Conservation (phyloP, 108 stramenopile genomes). For the Cyclotella baltica region DNA sequence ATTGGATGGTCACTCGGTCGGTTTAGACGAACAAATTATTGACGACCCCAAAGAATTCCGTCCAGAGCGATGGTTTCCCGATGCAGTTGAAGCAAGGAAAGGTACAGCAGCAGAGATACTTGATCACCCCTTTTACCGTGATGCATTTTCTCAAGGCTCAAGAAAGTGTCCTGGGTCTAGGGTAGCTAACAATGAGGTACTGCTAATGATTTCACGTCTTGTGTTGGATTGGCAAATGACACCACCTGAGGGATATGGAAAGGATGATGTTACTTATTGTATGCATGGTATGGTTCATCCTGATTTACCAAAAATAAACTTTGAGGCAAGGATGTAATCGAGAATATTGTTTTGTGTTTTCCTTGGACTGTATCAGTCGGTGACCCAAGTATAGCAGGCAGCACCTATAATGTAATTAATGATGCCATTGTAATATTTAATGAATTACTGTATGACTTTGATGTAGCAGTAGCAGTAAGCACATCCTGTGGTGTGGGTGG, state of each 20-base stretch:
- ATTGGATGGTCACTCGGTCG: constrained; percentile 20
- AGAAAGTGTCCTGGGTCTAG: constrained; percentile 47
- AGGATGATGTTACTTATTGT: constrained; percentile 13
- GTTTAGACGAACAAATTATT: constrained; percentile 29
- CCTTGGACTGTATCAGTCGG: too few species aligned
- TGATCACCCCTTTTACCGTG: constrained; percentile 42
- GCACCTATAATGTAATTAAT: too few species aligned
- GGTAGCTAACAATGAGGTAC: constrained; percentile 39
- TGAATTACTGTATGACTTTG: too few species aligned
- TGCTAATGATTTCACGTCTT: constrained; percentile 30
- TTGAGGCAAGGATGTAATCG: neutral
- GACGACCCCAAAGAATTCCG: constrained; percentile 41
- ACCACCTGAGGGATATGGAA: constrained; percentile 5
- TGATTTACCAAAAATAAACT: constrained; percentile 12
- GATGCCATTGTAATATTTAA: too few species aligned
- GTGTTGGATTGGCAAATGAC: constrained; percentile 45
- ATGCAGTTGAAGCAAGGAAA: constrained; percentile 35
- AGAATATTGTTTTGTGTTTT: too few species aligned
- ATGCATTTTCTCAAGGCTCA: constrained; percentile 53
- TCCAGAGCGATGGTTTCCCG: constrained; percentile 46
- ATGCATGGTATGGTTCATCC: constrained; percentile 33
- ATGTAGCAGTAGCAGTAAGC: too few species aligned
- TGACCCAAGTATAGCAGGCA: too few species aligned
- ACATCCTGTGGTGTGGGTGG: too few species aligned
- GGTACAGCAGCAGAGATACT: constrained; percentile 34